Conservation (phyloP, 495 filamentous ascomycete species). For the Tuber melanosporum region DNA sequence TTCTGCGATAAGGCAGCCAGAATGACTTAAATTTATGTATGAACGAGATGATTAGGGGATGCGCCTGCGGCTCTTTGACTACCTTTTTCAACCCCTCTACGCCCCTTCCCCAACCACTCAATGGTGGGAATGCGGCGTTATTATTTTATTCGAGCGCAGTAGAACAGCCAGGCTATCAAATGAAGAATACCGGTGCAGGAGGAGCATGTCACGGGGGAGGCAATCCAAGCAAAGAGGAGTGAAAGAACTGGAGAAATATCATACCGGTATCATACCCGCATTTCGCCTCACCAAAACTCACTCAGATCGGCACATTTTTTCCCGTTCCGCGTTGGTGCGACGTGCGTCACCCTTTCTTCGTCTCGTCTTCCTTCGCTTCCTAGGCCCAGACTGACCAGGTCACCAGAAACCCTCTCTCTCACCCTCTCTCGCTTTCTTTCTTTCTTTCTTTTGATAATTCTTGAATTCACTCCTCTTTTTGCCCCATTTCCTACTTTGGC, state of each 20-base stretch:
- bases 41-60: not conserved
- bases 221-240: not conserved
- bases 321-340: not conserved
- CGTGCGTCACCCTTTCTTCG: conserved; percentile 1
- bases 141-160: not conserved
- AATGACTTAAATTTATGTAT: not conserved
- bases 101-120: not conserved
- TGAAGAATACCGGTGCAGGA: not conserved
- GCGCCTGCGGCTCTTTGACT: not conserved
- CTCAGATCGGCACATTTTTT: not conserved
- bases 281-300: not conserved
- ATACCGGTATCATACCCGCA: not conserved
- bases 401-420: not conserved
- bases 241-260: not conserved
- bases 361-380: not conserved
- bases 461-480: not conserved
- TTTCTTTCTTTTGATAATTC: not conserved
- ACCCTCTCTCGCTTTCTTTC: not conserved
- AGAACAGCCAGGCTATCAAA: not conserved
- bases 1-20: not conserved
- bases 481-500: not conserved
- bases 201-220: not conserved
- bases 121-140: not conserved
- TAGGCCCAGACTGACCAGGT: not conserved
- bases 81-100: not conserved